Evolutionary conservation across 2,329 filamentous ascomycete genomes (phyloP), one percentile per base, ranked within the genome.

Genomic region (Neopestalotiopsis sp.): DNA sequence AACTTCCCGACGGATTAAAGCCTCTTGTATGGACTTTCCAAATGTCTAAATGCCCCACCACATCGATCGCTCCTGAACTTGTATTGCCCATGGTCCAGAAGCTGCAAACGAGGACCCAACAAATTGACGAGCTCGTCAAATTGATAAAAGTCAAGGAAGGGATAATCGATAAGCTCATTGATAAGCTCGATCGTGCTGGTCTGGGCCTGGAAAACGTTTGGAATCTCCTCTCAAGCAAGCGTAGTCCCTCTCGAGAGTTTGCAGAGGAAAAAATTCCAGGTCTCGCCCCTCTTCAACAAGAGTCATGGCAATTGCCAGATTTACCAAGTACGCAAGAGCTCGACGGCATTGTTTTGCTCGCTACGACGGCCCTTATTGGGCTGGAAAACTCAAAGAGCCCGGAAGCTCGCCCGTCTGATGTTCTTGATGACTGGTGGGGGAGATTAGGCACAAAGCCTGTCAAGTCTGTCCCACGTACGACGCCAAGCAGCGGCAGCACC

Each of bases 1-100:
- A 85, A 9, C 83, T 95, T 13, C 90, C 91, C 17, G 69, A 64
- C 40, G 67, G 61, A 20, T 56, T 70, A 1, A 78, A 82, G n/a
- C 89, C 89, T 1, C 82, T 94, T 38, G 82, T 84, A 62, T 95
- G 93, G 93, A 85, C 85, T 0, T 83, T 94, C 68, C 79, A 85
- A 62, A 80, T 95, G 20, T 77, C 75, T 34, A 87, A 84, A 70
- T 79, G 79, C 24, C 78, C 83, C 1, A 73, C 82, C 9, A 80
- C 81, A 20, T 77, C 79, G 13, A 75, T 88, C 4, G 80, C 85
- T 9, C 82, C 83, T 1, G 81, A 84, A 68, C 80, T 90, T 45
- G 83, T 89, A 13, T 75, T 88, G 40, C 87, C 88, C 14, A 76
- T 90, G 3, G 75, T 88, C 13, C 82, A 84, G 69, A 81, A 81